These are phyloP conservation scores for Collybia sordida DNA, from an alignment of 768 basidiomycete species.

Conservation along the genomic window DNA sequence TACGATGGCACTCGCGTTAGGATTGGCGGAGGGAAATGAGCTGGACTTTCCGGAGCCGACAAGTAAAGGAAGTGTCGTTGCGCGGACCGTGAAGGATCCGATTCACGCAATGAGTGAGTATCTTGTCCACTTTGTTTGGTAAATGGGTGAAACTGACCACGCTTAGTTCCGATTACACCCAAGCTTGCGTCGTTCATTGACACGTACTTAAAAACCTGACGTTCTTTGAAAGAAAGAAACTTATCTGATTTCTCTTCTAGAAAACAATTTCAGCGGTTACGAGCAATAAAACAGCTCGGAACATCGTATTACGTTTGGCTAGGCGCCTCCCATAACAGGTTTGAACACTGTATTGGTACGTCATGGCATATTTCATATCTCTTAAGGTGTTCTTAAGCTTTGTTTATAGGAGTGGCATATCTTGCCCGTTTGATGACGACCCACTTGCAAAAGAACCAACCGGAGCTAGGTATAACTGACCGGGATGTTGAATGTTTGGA, in stretches of 20 bases:
- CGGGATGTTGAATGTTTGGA: slow-evolving; percentile 78
- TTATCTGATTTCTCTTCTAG: slow-evolving; percentile 31
- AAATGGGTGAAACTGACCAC: not conserved
- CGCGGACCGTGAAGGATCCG: slow-evolving; percentile 10
- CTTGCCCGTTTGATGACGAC: slow-evolving; percentile 65
- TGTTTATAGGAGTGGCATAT: slow-evolving; percentile 65
- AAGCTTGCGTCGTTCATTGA: slow-evolving; percentile 54
- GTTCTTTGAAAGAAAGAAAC: not conserved
- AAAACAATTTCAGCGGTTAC: slow-evolving; percentile 74
- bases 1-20: too few relatives aligned
- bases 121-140: slow-evolving; percentile 9
- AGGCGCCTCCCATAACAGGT: slow-evolving; percentile 76
- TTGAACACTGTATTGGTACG: slow-evolving; percentile 82
- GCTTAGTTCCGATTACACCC: slow-evolving; percentile 35
- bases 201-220: slow-evolving; percentile 46
- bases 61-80: too few relatives aligned
- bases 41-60: too few relatives aligned
- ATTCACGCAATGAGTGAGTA: slow-evolving; percentile 42
- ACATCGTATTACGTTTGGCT: slow-evolving; percentile 76
- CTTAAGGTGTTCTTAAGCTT: not conserved
- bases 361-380: slow-evolving; percentile 5
- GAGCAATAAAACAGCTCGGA: slow-evolving; percentile 79
- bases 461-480: slow-evolving; percentile 61
- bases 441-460: slow-evolving; percentile 58
- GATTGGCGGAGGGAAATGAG: too few relatives aligned